Base-by-base conservation (phyloP, 305 asterid species). In the Fraxinus baroniana region DNA sequence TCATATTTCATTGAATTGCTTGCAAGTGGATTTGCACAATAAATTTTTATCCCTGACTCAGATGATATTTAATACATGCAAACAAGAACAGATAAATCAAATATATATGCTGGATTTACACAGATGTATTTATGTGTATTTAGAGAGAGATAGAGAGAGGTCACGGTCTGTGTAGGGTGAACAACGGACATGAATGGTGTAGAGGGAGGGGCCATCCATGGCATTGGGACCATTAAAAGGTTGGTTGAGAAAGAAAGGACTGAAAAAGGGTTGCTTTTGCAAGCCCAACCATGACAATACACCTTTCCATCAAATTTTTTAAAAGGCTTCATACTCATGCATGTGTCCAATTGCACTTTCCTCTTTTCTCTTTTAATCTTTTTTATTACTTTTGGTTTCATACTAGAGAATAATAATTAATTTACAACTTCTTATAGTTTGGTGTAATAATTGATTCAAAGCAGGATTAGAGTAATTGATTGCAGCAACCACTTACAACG, bases 131-230 rank as follows among this genome's bases (percentile, higher is more conserved):
- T 70, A 39, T 74, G 55, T 77, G 39, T 35, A 35, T 35, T 71
- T 39, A 70, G 74, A 77, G 60, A 33, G 87, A 81, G 81, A 28
- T n/a, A 75, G 39, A 70, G 74, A 77, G 60, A 33, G 83, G 86
- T 91, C 90, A 84, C 81, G 86, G 84, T 90, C 87, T 79, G 6
- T 91, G 98, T 90, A 88, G 95, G 97, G 94, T 87, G 90, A 92
- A 91, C 91, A 75, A 89, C 93, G 89, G 93, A 92, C 97, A 92
- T 79, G 82, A 97, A 91, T 82, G 82, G 86, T 82, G 78, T 82
- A 83, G 83, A 81, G 72, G 12, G 49, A 73, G 79, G 73, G 75
- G 2, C 74, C 36, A 28, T 18, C 74, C 4, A 26, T 68, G 36
- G 74, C 74, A 12, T 68, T 28, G 74, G 85, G 91, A 71, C 92